Evolutionary conservation across 2,329 filamentous ascomycete genomes (phyloP).

Genomic region (Nemania sp.): DNA sequence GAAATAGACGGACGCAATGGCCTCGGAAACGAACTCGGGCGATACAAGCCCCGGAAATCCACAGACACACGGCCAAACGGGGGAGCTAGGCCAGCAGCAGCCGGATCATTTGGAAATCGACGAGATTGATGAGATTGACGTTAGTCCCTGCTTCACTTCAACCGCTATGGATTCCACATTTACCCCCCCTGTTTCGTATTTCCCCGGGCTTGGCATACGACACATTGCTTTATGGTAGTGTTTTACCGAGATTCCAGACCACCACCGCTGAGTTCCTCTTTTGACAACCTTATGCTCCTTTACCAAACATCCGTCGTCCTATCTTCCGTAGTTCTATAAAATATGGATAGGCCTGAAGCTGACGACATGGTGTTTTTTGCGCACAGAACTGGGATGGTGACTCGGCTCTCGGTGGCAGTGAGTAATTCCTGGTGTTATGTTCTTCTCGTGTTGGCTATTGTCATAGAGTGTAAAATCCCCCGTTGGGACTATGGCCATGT

Average conservation of each 20-base stretch:
- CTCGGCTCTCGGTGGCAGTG: constrained; percentile 41
- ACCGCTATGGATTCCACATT: not conserved
- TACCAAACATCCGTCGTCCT: not conserved
- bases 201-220: not conserved
- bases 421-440: not conserved
- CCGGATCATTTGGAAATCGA: constrained; percentile 34
- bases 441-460: not conserved
- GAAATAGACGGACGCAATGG: constrained; percentile 6
- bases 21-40: constrained; percentile 5
- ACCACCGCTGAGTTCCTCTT: not conserved
- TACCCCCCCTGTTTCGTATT: not conserved
- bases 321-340: not conserved
- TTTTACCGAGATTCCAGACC: not conserved
- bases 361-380: not conserved
- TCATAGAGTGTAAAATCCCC: not conserved
- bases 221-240: not conserved
- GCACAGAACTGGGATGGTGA: constrained; percentile 44
- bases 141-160: constrained; percentile 25
- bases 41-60: not conserved
- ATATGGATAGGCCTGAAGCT: constrained; percentile 5
- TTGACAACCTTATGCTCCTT: not conserved
- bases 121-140: constrained; percentile 38
- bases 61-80: not conserved
- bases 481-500: not conserved
- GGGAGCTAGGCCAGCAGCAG: constrained; percentile 21